Conservation (phyloP, 2,329 filamentous ascomycete species). For the Colletotrichum cereale region DNA sequence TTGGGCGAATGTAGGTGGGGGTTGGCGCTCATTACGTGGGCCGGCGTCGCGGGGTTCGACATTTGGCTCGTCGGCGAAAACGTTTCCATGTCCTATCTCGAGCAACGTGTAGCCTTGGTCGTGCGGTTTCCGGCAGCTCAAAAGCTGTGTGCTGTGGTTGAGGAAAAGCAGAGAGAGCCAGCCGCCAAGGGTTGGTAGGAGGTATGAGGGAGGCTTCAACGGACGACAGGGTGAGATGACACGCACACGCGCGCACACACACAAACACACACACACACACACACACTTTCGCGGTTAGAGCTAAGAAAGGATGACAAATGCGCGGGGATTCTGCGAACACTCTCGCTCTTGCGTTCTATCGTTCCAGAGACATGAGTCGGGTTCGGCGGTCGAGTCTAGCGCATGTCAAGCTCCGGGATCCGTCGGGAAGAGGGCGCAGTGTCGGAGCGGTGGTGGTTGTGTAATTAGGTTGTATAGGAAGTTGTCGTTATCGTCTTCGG, state of each 20-base stretch:
- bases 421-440: too few species aligned
- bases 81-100: slow-evolving; percentile 14
- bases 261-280: neutral
- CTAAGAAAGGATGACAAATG: slow-evolving; percentile 31
- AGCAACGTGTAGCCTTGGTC: neutral
- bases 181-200: slow-evolving; percentile 16
- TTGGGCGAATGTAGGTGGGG: slow-evolving; percentile 34
- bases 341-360: slow-evolving; percentile 21
- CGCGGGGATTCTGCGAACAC: slow-evolving; percentile 5
- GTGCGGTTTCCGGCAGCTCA: neutral
- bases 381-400: neutral
- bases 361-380: slow-evolving; percentile 24
- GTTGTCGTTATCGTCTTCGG: neutral
- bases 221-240: slow-evolving; percentile 8
- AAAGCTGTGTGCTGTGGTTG: neutral
- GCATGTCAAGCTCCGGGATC: slow-evolving; percentile 1
- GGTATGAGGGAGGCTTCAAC: slow-evolving; percentile 14
- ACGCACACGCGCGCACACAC: neutral
- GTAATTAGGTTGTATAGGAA: neutral
- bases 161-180: slow-evolving; percentile 1
- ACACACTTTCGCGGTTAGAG: neutral
- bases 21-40: slow-evolving; percentile 18
- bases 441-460: neutral
- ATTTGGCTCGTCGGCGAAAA: slow-evolving; percentile 32
- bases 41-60: slow-evolving; percentile 31